A percentile compares a stretch with the other conserved stretches of the same genome.
phyloP scores from a whole-genome alignment of 2,329 filamentous ascomycete genomes.

The Pleomassaria siparia region DNA sequence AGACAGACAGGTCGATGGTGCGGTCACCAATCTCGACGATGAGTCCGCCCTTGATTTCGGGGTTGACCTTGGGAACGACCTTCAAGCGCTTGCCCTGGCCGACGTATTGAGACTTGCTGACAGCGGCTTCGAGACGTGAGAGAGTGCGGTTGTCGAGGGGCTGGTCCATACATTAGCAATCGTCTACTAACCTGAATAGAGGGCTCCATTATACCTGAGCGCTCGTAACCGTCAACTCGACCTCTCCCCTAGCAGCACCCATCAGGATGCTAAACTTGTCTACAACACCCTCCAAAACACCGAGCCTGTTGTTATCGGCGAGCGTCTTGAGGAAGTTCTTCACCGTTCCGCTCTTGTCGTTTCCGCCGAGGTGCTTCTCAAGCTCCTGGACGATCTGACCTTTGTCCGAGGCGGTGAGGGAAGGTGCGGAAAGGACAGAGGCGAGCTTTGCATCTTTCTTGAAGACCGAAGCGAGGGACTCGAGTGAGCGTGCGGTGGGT shows the following conservation, averaged over 20 bases:
- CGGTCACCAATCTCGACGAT: constrained; percentile 96
- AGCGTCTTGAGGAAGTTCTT: constrained; percentile 92
- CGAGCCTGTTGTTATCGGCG: constrained; percentile 94
- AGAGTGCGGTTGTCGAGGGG: constrained; percentile 86
- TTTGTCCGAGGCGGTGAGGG: constrained; percentile 79
- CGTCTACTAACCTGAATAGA: neutral
- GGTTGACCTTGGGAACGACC: constrained; percentile 92
- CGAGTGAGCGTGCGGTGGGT: constrained; percentile 77
- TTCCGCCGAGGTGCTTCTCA: constrained; percentile 72
- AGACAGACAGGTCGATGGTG: constrained; percentile 96
- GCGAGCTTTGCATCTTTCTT: constrained; percentile 81
- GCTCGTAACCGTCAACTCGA: constrained; percentile 89
- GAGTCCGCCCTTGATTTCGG: constrained; percentile 90
- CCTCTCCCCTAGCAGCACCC: constrained; percentile 85
- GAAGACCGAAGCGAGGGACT: constrained; percentile 69
- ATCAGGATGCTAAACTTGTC: constrained; percentile 88
- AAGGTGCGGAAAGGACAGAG: constrained; percentile 75
- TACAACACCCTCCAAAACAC: constrained; percentile 76
- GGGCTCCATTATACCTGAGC: constrained; percentile 70
- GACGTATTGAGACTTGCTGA: constrained; percentile 86
- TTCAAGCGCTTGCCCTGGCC: constrained; percentile 96
- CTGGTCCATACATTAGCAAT: constrained; percentile 48
- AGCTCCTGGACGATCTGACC: constrained; percentile 82
- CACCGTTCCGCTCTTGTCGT: constrained; percentile 74
- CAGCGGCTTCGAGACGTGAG: constrained; percentile 79